Evolutionary conservation across 192 early-diverging fungal genomes (phyloP).

Genomic region (Hyaloraphidium curvatum): DNA sequence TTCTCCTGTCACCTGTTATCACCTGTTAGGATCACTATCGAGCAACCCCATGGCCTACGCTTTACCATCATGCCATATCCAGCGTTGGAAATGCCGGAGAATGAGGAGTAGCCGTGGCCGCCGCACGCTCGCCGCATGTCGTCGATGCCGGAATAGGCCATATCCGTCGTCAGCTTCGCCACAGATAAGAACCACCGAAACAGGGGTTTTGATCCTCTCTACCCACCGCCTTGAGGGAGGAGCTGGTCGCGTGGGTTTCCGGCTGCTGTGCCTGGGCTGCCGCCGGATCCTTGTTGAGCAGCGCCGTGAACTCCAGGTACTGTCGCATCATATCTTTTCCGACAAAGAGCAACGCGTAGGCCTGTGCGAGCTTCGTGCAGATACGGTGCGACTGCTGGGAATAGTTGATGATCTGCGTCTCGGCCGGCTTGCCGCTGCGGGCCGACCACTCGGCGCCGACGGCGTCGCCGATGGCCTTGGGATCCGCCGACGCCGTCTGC

Average conservation of each 20-base stretch:
- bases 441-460: neutral
- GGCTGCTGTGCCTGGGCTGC: conserved; percentile 44
- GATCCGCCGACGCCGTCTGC: conserved; percentile 30
- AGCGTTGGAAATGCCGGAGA: too few species aligned
- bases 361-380: conserved; percentile 45
- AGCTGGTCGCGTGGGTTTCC: conserved; percentile 52
- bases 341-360: conserved; percentile 54
- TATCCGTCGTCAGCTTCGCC: too few species aligned
- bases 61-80: too few species aligned
- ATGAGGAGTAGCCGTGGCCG: too few species aligned
- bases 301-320: conserved; percentile 44
- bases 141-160: conserved; percentile 36
- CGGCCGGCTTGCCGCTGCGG: conserved; percentile 22
- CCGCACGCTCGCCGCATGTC: too few species aligned
- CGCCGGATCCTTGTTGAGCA: conserved; percentile 26
- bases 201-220: too few species aligned
- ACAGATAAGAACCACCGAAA: too few species aligned
- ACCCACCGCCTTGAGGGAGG: conserved; percentile 54
- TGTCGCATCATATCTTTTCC: conserved; percentile 38
- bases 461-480: neutral
- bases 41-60: too few species aligned
- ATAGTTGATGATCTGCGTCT: conserved; percentile 58
- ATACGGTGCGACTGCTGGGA: conserved; percentile 59
- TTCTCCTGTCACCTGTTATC: too few species aligned
- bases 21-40: too few species aligned